Evolutionary conservation across 108 stramenopile species (phyloP), one percentile per base, ranked within the genome.

Genomic region (Epithemia pelagica): DNA sequence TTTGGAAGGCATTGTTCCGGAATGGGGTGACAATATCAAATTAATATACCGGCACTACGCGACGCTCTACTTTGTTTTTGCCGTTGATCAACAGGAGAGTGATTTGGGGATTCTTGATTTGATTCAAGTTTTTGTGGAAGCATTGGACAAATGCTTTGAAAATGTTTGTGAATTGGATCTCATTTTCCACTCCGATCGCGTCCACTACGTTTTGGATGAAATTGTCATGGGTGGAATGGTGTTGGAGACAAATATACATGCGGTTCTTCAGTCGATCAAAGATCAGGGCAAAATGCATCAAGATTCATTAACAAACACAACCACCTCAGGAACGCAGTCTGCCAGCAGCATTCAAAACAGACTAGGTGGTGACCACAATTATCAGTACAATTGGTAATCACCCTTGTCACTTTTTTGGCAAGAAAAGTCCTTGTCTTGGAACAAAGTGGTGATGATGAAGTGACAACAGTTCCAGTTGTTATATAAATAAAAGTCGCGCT

Each of bases 141-240:
- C 98, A 1, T 73, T 99, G 52, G 99, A 99, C 78, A 97, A 98
- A 68, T 95, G 92, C 74, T 99, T 99, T 80, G 96, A 97, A 74
- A 98, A 97, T 83, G 99, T 99, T 0, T 99, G 99, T 74, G 99
- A 99, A 80, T 76, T 99, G 69, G 98, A 99, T 71, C 83, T 99
- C 25, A 99, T 99, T 61, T 99, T 99, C 72, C 97, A 97, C 77
- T 91, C 91, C 30, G 98, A 99, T 84, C 79, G 91, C 57, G 87
- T 91, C 0, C 90, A 94, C 68, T 96, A 92, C 59, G 67, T 92
- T 24, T 68, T 93, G 68, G 95, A 96, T 74, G 99, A 99, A 68
- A 97, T 99, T 57, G 97, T 99, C 28, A 99, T 99, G 97, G 99
- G 95, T 21, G 98, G 99, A 22, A 98, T 99, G 98, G 99, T 99